Evolutionary conservation across 768 basidiomycete genomes (phyloP).

Genomic region (Phanerochaete sordida): DNA sequence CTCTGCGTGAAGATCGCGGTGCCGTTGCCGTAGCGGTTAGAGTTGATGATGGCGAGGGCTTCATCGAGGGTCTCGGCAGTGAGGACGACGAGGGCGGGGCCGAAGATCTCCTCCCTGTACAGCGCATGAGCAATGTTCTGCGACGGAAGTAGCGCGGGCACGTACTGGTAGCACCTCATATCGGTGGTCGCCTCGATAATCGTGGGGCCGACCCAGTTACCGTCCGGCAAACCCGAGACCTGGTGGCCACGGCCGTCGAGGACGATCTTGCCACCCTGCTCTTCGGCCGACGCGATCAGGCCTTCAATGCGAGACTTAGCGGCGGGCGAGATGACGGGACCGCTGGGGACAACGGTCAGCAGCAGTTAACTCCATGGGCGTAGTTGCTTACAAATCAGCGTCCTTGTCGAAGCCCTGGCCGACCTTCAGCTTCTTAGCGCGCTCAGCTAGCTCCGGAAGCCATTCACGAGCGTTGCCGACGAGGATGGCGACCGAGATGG

Average conservation of each 20-base stretch:
- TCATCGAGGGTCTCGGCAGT: constrained; percentile 84
- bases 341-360: constrained; percentile 37
- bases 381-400: constrained; percentile 67
- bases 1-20: constrained; percentile 96
- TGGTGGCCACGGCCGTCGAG: constrained; percentile 77
- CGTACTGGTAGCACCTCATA: constrained; percentile 87
- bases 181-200: constrained; percentile 77
- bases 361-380: not conserved
- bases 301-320: constrained; percentile 75
- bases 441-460: constrained; percentile 83
- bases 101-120: constrained; percentile 89
- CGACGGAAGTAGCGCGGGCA: not conserved
- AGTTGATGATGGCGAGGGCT: constrained; percentile 85
- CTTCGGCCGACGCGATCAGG: constrained; percentile 69
- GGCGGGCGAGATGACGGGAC: constrained; percentile 77
- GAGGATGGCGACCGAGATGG: constrained; percentile 46
- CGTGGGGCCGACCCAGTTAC: constrained; percentile 95
- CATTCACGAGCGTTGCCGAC: constrained; percentile 79
- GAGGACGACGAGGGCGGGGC: constrained; percentile 80
- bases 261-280: constrained; percentile 81
- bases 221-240: constrained; percentile 74
- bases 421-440: constrained; percentile 76
- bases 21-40: constrained; percentile 90
- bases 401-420: constrained; percentile 88
- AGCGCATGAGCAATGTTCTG: constrained; percentile 1